A percentile compares a stretch with the other conserved stretches of the same genome.
phyloP scores from a whole-genome alignment of 2,329 filamentous ascomycete genomes.

The Cordyceps pruinosa region DNA sequence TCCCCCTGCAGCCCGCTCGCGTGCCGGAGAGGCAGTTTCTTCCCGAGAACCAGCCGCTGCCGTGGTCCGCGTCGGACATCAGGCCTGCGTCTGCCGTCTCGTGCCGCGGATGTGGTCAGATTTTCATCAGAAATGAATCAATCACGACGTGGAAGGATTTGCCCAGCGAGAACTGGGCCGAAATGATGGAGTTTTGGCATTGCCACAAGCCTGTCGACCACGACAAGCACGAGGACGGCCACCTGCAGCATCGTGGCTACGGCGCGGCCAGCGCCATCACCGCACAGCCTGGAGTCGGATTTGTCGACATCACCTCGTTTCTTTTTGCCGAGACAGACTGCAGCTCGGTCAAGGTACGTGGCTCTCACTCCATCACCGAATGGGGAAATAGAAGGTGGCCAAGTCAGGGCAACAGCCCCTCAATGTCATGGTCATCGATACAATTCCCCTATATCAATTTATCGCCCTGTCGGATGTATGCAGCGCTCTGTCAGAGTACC shows the following conservation, averaged over 20 bases:
- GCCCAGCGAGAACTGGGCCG: slow-evolving; percentile 94
- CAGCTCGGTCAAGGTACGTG: slow-evolving; percentile 30
- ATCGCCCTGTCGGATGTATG: slow-evolving; percentile 18
- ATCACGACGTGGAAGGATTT: slow-evolving; percentile 76
- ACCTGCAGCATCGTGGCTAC: slow-evolving; percentile 64
- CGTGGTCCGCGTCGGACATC: slow-evolving; percentile 52
- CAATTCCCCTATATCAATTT: slow-evolving; percentile 56
- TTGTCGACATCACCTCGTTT: slow-evolving; percentile 76
- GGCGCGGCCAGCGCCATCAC: slow-evolving; percentile 71
- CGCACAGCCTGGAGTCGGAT: slow-evolving; percentile 59
- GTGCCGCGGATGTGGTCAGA: slow-evolving; percentile 34
- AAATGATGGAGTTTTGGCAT: slow-evolving; percentile 99
- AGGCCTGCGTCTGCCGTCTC: slow-evolving; percentile 31
- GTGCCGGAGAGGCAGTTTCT: slow-evolving; percentile 21
- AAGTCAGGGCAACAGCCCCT: slow-evolving; percentile 36
- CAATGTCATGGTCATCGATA: slow-evolving; percentile 60
- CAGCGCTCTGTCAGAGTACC: slow-evolving; percentile 23
- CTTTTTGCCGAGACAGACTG: slow-evolving; percentile 65
- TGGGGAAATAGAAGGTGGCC: slow-evolving; percentile 57
- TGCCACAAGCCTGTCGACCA: slow-evolving; percentile 83
- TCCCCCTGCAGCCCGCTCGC: slow-evolving; percentile 34
- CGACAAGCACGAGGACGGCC: slow-evolving; percentile 28
- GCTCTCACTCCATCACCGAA: neutral
- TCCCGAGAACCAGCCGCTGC: slow-evolving; percentile 34
- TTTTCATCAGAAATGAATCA: slow-evolving; percentile 30